These are phyloP conservation scores for Aureobasidium lini DNA, from an alignment of 2,329 filamentous ascomycete species.

Conservation along the genomic window DNA sequence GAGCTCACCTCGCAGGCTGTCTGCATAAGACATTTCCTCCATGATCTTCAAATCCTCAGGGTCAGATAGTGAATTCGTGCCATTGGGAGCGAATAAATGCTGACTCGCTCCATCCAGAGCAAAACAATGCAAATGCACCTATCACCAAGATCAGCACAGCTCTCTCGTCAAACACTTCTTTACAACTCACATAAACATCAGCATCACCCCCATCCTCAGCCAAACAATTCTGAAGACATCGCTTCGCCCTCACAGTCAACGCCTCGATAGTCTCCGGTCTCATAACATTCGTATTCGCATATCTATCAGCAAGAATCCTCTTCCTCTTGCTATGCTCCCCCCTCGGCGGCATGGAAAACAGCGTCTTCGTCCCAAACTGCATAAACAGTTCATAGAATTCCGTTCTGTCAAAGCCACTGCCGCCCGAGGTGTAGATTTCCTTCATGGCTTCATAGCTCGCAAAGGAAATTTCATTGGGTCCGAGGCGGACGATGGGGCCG, in stretches of 20 bases:
- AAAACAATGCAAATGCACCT: slow-evolving; percentile 16
- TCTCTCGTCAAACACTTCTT: background rate
- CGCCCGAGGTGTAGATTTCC: slow-evolving; percentile 24
- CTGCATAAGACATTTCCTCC: slow-evolving; percentile 16
- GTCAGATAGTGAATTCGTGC: slow-evolving; percentile 13
- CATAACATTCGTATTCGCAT: slow-evolving; percentile 16
- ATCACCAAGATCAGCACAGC: background rate
- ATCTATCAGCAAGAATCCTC: slow-evolving; percentile 14
- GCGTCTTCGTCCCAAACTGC: slow-evolving; percentile 15
- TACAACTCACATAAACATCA: slow-evolving; percentile 15
- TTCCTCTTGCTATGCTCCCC: slow-evolving; percentile 12
- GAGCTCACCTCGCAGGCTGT: slow-evolving; percentile 13
- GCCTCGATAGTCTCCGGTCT: slow-evolving; percentile 11
- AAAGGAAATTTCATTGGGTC: slow-evolving; percentile 25
- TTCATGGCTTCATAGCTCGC: slow-evolving; percentile 23
- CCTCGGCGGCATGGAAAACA: slow-evolving; percentile 16
- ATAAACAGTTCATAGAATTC: slow-evolving; percentile 19
- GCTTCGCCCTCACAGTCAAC: background rate
- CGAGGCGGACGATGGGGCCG: slow-evolving; percentile 24
- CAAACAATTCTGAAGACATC: slow-evolving; percentile 15
- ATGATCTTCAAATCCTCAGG: slow-evolving; percentile 13
- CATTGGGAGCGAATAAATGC: slow-evolving; percentile 14
- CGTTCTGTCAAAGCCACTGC: slow-evolving; percentile 22
- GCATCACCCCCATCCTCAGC: background rate
- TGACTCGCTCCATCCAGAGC: slow-evolving; percentile 16